These are phyloP conservation scores for Tieghemiomyces parasiticus DNA, from an alignment of 192 early-diverging fungal genomes.

Conservation along the genomic window DNA sequence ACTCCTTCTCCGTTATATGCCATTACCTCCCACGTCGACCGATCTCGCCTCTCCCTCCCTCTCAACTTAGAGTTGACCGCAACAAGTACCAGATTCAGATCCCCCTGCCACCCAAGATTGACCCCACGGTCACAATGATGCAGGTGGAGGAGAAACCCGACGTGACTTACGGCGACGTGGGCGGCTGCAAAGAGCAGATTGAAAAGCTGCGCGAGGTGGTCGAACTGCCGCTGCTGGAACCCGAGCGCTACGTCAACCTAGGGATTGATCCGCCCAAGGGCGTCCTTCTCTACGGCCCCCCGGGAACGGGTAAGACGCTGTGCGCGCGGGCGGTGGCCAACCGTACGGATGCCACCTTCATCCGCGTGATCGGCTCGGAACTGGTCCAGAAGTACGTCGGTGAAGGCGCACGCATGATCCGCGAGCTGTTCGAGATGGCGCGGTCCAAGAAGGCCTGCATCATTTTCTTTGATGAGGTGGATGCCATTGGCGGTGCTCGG, in stretches of 20 bases:
- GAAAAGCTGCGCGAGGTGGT: slow-evolving; percentile 99
- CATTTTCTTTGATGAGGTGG: slow-evolving; percentile 99
- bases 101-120: slow-evolving; percentile 96
- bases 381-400: slow-evolving; percentile 99
- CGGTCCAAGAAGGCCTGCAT: slow-evolving; percentile 99
- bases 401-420: slow-evolving; percentile 97
- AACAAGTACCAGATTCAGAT: slow-evolving; percentile 99
- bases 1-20: no score
- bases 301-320: slow-evolving; percentile 95
- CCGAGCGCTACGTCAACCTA: slow-evolving; percentile 91
- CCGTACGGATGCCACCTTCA: slow-evolving; percentile 98
- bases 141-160: slow-evolving; percentile 99
- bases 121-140: slow-evolving; percentile 99
- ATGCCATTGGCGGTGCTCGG: slow-evolving; percentile 96
- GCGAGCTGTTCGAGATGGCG: slow-evolving; percentile 99
- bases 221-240: slow-evolving; percentile 89
- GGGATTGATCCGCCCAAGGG: slow-evolving; percentile 99
- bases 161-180: slow-evolving; percentile 99
- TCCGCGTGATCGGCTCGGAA: slow-evolving; percentile 98
- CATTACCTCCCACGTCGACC: no score
- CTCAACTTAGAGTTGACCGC: slow-evolving; percentile 93
- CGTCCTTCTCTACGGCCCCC: slow-evolving; percentile 90
- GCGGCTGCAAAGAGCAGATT: slow-evolving; percentile 99
- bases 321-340: slow-evolving; percentile 98
- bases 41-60: no score